phyloP scores from a whole-genome alignment of 139 green algal species.

The Axilococcus clingmanii region DNA sequence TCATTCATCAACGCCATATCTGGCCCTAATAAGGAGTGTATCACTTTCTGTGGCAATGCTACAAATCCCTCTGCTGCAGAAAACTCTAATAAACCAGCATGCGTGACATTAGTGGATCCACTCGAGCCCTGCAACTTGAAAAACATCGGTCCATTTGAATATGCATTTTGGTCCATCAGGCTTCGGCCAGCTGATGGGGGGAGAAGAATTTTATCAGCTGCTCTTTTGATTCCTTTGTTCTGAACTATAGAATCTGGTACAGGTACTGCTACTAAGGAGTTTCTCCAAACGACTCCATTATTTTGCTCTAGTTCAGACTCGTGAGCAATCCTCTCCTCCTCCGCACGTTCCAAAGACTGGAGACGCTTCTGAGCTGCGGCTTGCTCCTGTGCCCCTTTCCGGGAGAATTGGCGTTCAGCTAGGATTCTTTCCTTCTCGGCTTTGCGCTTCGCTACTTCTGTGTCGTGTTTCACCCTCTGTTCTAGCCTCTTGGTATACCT shows the following conservation, averaged over 20 bases:
- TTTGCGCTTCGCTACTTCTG: constrained; percentile 4
- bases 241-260: constrained; percentile 13
- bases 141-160: constrained; percentile 61
- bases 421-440: constrained; percentile 13
- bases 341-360: constrained; percentile 8
- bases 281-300: constrained; percentile 38
- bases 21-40: constrained; percentile 46
- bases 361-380: constrained; percentile 7
- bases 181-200: constrained; percentile 39
- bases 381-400: constrained; percentile 18
- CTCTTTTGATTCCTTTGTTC: constrained; percentile 44
- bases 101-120: constrained; percentile 30
- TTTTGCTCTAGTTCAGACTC: constrained; percentile 39
- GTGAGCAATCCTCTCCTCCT: constrained; percentile 24
- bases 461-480: neutral
- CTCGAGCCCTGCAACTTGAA: constrained; percentile 43
- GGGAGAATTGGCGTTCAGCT: constrained; percentile 6
- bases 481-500: constrained; percentile 10
- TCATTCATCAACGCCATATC: constrained; percentile 6
- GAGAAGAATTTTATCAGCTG: constrained; percentile 65
- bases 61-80: constrained; percentile 58
- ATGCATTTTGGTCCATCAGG: constrained; percentile 61
- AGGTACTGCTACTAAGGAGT: constrained; percentile 36
- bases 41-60: constrained; percentile 40
- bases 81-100: constrained; percentile 72